Evolutionary conservation across 169 alveolate genomes (phyloP).

Genomic region (Eimeria acervulina): DNA sequence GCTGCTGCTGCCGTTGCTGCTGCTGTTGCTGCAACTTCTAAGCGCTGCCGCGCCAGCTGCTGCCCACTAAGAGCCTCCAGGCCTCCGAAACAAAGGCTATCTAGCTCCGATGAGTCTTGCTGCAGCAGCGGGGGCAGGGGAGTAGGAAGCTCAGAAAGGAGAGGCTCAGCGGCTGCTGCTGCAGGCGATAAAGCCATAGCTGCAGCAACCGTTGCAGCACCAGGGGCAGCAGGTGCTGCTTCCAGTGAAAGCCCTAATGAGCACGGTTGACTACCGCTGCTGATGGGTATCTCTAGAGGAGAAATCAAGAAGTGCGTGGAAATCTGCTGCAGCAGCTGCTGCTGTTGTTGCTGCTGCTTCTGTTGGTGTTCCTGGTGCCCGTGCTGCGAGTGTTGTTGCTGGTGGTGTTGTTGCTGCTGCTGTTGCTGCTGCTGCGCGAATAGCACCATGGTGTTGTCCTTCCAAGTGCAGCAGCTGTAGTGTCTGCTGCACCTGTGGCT

Average conservation of each 20-base stretch:
- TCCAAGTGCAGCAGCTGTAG: background rate
- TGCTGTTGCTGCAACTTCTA: background rate
- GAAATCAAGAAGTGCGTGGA: background rate
- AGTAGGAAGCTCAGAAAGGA: background rate
- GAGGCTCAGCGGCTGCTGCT: background rate
- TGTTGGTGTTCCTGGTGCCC: background rate
- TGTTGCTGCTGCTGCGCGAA: background rate
- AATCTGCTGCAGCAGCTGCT: background rate
- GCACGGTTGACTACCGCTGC: background rate
- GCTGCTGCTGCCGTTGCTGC: background rate
- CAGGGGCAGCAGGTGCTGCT: background rate
- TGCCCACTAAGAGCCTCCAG: background rate
- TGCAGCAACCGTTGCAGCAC: conserved; percentile 3
- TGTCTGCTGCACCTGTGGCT: background rate
- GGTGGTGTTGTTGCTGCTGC: background rate
- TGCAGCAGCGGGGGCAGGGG: background rate
- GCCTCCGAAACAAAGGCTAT: background rate
- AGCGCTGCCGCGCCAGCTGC: background rate
- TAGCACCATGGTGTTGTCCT: background rate
- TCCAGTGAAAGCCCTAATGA: background rate
- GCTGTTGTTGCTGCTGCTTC: background rate
- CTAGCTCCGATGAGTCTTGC: background rate
- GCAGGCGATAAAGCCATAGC: background rate
- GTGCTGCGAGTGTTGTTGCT: background rate
- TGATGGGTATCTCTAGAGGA: background rate